Conservation (phyloP, 306 rosid genomes). For the Trifolium subterraneum region DNA sequence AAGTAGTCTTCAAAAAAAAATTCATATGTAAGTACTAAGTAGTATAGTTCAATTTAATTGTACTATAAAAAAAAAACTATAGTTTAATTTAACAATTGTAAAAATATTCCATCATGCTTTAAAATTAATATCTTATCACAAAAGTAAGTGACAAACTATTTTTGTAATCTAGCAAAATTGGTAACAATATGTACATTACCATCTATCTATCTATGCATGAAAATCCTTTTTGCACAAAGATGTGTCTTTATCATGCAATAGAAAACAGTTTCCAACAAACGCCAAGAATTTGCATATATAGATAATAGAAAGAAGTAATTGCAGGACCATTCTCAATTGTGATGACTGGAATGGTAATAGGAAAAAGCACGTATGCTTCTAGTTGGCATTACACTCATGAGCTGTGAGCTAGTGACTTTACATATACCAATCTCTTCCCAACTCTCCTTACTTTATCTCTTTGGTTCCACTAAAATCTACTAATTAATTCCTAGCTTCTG, state of each 20-base stretch:
- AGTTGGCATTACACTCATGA: conserved; percentile 35
- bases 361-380: conserved; percentile 11
- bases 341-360: neutral
- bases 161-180: conserved; percentile 27
- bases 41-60: no score
- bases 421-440: conserved; percentile 22
- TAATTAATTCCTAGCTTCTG: no score
- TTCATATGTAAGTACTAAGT: no score
- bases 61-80: neutral
- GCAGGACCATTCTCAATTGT: conserved; percentile 41
- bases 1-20: neutral
- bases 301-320: neutral
- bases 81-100: neutral
- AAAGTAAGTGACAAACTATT: conserved; percentile 11
- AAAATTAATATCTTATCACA: conserved; percentile 2
- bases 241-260: conserved; percentile 44
- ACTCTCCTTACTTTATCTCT: neutral
- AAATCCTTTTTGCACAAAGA: conserved; percentile 41
- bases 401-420: conserved; percentile 31
- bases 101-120: neutral
- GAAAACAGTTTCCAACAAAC: conserved; percentile 21
- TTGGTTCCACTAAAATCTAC: neutral
- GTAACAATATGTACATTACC: neutral
- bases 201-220: conserved; percentile 15
- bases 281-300: conserved; percentile 20